Percentiles rank a stretch among this genome's conserved stretches.
These are phyloP conservation scores for Fusarium nodosum DNA, from an alignment of 2,329 filamentous ascomycete species.

Conservation along the genomic window DNA sequence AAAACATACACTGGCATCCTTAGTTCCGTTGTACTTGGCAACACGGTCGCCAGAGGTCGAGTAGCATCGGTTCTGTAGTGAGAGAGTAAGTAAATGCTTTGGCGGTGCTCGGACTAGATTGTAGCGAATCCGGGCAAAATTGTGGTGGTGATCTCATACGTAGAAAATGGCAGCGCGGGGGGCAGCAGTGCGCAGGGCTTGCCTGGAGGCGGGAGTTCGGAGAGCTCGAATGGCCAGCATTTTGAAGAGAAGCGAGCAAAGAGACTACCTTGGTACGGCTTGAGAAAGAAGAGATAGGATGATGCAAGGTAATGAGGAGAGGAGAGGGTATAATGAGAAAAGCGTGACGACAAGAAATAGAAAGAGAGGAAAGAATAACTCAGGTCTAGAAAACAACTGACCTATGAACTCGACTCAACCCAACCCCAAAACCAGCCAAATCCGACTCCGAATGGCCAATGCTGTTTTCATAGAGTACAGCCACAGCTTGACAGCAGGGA, in stretches of 20 bases:
- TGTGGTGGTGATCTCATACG: conserved; percentile 50
- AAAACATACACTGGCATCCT: conserved; percentile 83
- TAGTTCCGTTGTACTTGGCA: conserved; percentile 93
- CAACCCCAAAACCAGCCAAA: conserved; percentile 36
- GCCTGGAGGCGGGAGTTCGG: conserved; percentile 79
- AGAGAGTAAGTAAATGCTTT: conserved; percentile 38
- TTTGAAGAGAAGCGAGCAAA: conserved; percentile 58
- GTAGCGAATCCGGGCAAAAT: conserved; percentile 22
- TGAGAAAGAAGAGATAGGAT: conserved; percentile 37
- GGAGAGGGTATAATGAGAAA: conserved; percentile 31
- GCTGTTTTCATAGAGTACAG: conserved; percentile 34
- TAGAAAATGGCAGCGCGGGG: conserved; percentile 65
- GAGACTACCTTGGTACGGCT: conserved; percentile 33
- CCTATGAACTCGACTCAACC: conserved; percentile 10
- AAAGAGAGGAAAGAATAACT: conserved; percentile 32
- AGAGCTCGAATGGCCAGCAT: conserved; percentile 89
- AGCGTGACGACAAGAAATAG: conserved; percentile 35
- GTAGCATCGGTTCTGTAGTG: conserved; percentile 70
- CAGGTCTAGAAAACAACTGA: conserved; percentile 31
- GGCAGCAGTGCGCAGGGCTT: conserved; percentile 80
- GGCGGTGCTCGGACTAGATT: conserved; percentile 30
- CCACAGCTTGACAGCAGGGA: conserved; percentile 41
- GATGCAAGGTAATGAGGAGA: conserved; percentile 39
- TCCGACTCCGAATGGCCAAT: conserved; percentile 43
- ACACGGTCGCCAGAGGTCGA: conserved; percentile 77